A percentile compares a stretch with the other conserved stretches of the same genome.
These are phyloP conservation scores for Hirsutella thompsonii DNA, from an alignment of 2,329 filamentous ascomycete genomes.

Conservation along the genomic window DNA sequence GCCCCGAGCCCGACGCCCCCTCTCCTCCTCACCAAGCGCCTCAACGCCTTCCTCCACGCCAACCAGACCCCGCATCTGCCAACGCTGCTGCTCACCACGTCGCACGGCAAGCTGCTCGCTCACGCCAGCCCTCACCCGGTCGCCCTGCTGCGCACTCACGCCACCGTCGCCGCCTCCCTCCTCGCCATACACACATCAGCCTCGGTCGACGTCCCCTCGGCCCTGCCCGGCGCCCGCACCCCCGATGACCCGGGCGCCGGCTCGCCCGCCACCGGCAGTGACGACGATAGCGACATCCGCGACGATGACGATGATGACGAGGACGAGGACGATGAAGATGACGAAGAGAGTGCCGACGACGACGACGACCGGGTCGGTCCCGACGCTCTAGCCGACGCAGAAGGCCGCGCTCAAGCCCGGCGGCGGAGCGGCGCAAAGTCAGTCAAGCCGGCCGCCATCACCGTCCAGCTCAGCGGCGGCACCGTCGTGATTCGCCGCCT, in stretches of 20 bases:
- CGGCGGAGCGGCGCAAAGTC: slow-evolving; percentile 6
- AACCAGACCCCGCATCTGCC: slow-evolving; percentile 45
- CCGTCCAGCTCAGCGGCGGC: slow-evolving; percentile 44
- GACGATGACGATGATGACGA: slow-evolving; percentile 12
- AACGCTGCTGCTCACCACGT: slow-evolving; percentile 45
- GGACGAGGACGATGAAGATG: slow-evolving; percentile 10
- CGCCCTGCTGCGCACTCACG: slow-evolving; percentile 45
- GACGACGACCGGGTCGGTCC: slow-evolving; percentile 1
- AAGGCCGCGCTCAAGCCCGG: slow-evolving; percentile 1
- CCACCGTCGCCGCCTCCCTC: slow-evolving; percentile 49
- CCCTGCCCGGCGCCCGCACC: slow-evolving; percentile 23
- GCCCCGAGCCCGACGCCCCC: slow-evolving; percentile 34
- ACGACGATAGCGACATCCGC: slow-evolving; percentile 10
- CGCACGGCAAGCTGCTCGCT: slow-evolving; percentile 49
- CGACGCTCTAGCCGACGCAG: slow-evolving; percentile 1
- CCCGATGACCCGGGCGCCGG: slow-evolving; percentile 11
- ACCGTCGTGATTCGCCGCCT: slow-evolving; percentile 47
- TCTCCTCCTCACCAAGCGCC: slow-evolving; percentile 51
- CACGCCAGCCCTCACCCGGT: slow-evolving; percentile 45
- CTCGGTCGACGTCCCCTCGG: slow-evolving; percentile 25
- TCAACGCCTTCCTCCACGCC: slow-evolving; percentile 46
- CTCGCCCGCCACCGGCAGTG: slow-evolving; percentile 5
- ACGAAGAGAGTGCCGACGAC: slow-evolving; percentile 5
- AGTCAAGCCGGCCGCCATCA: slow-evolving; percentile 31
- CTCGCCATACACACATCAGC: slow-evolving; percentile 43